phyloP scores from a whole-genome alignment of 1,139 yeast species.

The Yamadazyma songkhlaensis region DNA sequence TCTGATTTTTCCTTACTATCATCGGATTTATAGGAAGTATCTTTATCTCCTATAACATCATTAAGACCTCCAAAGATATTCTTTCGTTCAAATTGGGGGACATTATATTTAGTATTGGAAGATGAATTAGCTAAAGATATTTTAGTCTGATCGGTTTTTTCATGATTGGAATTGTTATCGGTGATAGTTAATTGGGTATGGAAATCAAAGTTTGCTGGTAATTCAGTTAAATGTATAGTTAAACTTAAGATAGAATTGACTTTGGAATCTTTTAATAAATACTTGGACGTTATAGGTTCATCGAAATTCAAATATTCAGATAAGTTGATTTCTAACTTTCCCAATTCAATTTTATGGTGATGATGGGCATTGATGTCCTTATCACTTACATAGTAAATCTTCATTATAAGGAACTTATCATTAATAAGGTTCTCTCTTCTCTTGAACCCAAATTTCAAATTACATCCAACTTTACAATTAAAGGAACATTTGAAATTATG shows the following conservation, averaged over 20 bases:
- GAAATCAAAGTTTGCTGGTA: conserved; percentile 42
- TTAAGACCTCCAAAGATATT: conserved; percentile 41
- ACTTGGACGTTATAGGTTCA: conserved; percentile 55
- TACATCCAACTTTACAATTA: conserved; percentile 38
- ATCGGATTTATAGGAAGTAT: no score
- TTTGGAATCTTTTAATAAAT: conserved; percentile 72
- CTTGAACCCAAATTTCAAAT: conserved; percentile 37
- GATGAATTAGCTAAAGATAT: not conserved
- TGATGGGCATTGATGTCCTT: conserved; percentile 18
- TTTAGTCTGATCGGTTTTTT: conserved; percentile 5
- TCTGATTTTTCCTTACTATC: not conserved
- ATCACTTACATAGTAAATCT: conserved; percentile 39
- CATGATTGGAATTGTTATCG: conserved; percentile 17
- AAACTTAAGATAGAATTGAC: conserved; percentile 72
- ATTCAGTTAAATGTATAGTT: conserved; percentile 37
- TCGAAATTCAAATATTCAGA: conserved; percentile 66
- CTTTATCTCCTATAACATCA: conserved; percentile 23
- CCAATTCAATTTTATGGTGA: conserved; percentile 44
- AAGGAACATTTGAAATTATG: conserved; percentile 44
- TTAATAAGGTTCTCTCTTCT: conserved; percentile 36
- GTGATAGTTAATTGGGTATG: conserved; percentile 39
- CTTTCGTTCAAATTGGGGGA: conserved; percentile 38
- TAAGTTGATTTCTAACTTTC: conserved; percentile 64
- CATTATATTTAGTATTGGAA: conserved; percentile 18
- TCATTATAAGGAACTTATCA: conserved; percentile 34